Evolutionary conservation across 306 rosid species (phyloP).

Genomic region (Cicer cuneatum): DNA sequence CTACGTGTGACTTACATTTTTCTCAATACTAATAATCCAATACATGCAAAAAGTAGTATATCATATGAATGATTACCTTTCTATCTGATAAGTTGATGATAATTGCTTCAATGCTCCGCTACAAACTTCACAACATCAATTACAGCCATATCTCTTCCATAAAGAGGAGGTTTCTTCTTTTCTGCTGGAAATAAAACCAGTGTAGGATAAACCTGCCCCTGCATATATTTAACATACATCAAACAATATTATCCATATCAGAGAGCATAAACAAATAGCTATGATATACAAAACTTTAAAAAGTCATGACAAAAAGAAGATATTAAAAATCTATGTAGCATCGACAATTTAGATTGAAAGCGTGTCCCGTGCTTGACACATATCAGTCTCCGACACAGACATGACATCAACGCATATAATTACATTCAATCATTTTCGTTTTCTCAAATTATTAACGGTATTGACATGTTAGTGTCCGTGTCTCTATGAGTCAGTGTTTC

Average conservation of each 20-base stretch:
- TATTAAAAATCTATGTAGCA: no score
- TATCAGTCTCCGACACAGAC: no score
- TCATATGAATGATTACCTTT: slow-evolving; percentile 60
- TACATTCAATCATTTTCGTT: no score
- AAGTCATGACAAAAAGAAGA: no score
- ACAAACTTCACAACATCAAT: slow-evolving; percentile 72
- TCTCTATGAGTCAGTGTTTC: no score
- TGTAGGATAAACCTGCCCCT: slow-evolving; percentile 87
- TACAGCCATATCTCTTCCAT: slow-evolving; percentile 78
- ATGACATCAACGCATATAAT: no score
- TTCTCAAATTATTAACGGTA: no score
- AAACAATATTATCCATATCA: slow-evolving; percentile 32
- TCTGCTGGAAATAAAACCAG: slow-evolving; percentile 85
- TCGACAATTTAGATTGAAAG: no score
- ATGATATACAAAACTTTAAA: slow-evolving; percentile 7
- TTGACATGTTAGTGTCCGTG: no score
- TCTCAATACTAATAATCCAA: background rate
- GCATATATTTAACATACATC: slow-evolving; percentile 49
- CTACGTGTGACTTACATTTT: no score
- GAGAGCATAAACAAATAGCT: slow-evolving; percentile 3
- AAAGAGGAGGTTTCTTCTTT: slow-evolving; percentile 63
- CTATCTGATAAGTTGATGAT: slow-evolving; percentile 59
- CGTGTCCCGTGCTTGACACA: no score
- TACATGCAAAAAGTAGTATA: slow-evolving; percentile 18
- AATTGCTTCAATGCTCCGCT: slow-evolving; percentile 71